Evolutionary conservation across 2,329 filamentous ascomycete genomes (phyloP), one percentile per base, ranked within the genome.

Genomic region (Nothomitra cinnamomea): DNA sequence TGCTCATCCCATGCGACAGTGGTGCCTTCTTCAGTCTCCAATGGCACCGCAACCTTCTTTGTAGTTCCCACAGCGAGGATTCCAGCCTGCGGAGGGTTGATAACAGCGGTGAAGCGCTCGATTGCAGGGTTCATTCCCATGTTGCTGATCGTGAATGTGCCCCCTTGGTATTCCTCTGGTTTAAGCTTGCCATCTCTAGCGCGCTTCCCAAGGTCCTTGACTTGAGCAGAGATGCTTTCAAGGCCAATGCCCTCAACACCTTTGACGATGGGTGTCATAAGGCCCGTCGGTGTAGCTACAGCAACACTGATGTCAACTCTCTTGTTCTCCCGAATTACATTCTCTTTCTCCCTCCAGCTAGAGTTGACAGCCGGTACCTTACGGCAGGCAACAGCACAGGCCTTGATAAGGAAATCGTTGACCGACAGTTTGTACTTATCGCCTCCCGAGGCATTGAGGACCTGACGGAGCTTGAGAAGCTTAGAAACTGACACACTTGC

Each of bases 391-490:
- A 85, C 75, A 56, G 80, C 86, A 56, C 90, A 86, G 61, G 90
- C 92, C 80, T 98, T 98, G 78, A 98, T 87, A 58, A 98, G 77
- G 78, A 98, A 95, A 72, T 98, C 92, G 72, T 98, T 98, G 72
- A 98, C 87, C n/a, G 89, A 95, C 56, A 98, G 85, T 80, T 95
- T 98, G 80, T 95, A 98, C 71, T 88, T 82, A 72, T 90, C 92
- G 58, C 95, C 83, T 49, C 87, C 76, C 12, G 85, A 82, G 66
- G 81, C 79, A 74, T 98, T 98, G 61, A 98, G 80, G 56, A 90
- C 88, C 72, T 87, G 80, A 64, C 92, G 88, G 62, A 98, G 88
- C 77, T 95, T 96, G 64, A 95, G 75, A 50, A 98, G 85, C 79
- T 96, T 96, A 69, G 76, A 79, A 59, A 98, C 92, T 55, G 90